Conservation (phyloP, 1,284 basidiomycete species). For the Leccinum griseonigrum region DNA sequence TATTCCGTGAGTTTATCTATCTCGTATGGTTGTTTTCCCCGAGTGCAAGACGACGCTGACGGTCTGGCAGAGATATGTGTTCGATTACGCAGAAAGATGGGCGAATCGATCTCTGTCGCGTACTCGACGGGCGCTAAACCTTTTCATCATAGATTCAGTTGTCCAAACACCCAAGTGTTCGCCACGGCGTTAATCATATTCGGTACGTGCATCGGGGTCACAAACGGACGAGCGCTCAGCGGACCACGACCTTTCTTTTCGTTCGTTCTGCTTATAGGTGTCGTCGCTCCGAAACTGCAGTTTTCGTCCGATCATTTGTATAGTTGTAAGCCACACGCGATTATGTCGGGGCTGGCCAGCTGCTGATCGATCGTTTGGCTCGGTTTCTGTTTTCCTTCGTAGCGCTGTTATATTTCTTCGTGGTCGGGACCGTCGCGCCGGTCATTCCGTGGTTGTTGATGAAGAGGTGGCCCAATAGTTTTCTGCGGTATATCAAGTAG, state of each 20-base stretch:
- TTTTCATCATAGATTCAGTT: constrained; percentile 30
- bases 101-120: constrained; percentile 6
- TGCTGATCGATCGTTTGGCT: not conserved
- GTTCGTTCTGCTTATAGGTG: constrained; percentile 23
- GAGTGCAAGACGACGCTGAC: not conserved
- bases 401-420: constrained; percentile 47
- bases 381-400: not conserved
- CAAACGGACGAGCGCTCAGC: not conserved
- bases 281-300: constrained; percentile 39
- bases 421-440: constrained; percentile 44
- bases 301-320: constrained; percentile 39
- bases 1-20: constrained; percentile 21
- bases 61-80: constrained; percentile 31
- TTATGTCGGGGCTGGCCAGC: no score
- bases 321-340: constrained; percentile 19
- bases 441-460: constrained; percentile 41
- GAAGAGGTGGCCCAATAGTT: constrained; percentile 43
- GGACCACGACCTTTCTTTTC: not conserved
- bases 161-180: constrained; percentile 37
- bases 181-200: constrained; percentile 39
- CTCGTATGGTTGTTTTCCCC: not conserved
- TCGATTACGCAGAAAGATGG: constrained; percentile 32
- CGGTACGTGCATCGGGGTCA: constrained; percentile 17
- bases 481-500: constrained; percentile 47
- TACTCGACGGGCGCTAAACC: not conserved